Evolutionary conservation across 2,329 filamentous ascomycete genomes (phyloP).

Genomic region (Paecilomyces formosus): DNA sequence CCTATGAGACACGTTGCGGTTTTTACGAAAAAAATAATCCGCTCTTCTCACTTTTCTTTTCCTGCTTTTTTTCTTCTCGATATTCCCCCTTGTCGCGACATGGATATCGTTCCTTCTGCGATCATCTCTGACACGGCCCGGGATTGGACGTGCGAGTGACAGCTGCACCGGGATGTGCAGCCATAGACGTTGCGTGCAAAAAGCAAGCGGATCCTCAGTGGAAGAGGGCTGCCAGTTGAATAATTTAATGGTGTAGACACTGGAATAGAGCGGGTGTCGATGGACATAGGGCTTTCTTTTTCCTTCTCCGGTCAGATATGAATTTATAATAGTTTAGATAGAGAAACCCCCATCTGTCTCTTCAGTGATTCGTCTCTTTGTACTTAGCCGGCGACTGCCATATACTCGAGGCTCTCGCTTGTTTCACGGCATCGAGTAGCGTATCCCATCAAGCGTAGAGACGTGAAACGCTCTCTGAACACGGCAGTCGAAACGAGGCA

Average conservation of each 20-base stretch:
- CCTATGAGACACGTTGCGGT: constrained; percentile 5
- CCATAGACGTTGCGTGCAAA: not conserved
- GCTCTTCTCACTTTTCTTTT: constrained; percentile 1
- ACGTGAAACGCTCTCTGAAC: not conserved
- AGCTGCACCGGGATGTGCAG: not conserved
- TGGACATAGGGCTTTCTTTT: not conserved
- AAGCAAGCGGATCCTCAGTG: not conserved
- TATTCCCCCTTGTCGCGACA: not conserved
- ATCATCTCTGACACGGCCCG: not conserved
- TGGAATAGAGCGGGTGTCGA: not conserved
- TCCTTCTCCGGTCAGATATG: not conserved
- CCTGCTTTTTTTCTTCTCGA: constrained; percentile 10
- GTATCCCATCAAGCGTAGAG: too few relatives aligned
- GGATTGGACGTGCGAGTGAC: not conserved
- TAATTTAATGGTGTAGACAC: not conserved
- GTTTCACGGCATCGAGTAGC: not conserved
- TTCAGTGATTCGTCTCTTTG: not conserved
- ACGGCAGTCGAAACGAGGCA: not conserved
- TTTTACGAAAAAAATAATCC: not conserved
- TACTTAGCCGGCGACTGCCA: not conserved
- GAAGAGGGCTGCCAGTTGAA: not conserved
- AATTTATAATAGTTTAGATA: not conserved
- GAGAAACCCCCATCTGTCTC: not conserved
- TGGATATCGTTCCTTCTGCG: not conserved
- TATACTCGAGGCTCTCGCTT: not conserved